Conservation (phyloP, 495 filamentous ascomycete species). For the Tuber borchii region DNA sequence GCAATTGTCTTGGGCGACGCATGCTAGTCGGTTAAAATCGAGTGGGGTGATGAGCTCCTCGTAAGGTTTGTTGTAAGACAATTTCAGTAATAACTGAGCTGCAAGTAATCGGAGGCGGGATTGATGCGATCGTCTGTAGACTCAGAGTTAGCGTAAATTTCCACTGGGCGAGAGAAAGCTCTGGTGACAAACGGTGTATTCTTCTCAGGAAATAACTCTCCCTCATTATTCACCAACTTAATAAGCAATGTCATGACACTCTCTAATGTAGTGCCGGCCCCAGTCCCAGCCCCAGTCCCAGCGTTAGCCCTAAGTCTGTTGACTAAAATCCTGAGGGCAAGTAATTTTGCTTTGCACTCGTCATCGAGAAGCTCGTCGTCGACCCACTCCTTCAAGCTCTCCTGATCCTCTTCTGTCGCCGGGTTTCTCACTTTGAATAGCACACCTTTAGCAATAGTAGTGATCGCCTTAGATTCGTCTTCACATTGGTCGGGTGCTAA, state of each 20-base stretch:
- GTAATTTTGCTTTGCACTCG: slow-evolving; percentile 74
- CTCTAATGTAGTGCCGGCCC: slow-evolving; percentile 11
- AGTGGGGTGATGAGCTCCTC: slow-evolving; percentile 65
- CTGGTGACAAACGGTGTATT: slow-evolving; percentile 53
- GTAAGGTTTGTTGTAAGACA: slow-evolving; percentile 65
- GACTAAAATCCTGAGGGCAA: slow-evolving; percentile 82
- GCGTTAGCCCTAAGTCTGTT: slow-evolving; percentile 69
- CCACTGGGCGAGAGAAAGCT: not conserved
- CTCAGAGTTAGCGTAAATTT: not conserved
- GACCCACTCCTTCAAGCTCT: slow-evolving; percentile 57
- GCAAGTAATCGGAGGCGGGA: slow-evolving; percentile 73
- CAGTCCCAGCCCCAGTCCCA: slow-evolving; percentile 38
- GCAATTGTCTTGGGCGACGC: slow-evolving; percentile 71
- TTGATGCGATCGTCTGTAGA: slow-evolving; percentile 53
- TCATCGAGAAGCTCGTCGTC: slow-evolving; percentile 63
- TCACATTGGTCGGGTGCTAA: slow-evolving; percentile 67
- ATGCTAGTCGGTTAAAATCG: slow-evolving; percentile 73
- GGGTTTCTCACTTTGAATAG: slow-evolving; percentile 61
- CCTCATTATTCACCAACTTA: slow-evolving; percentile 58
- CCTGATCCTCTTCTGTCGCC: slow-evolving; percentile 45
- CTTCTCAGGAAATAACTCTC: slow-evolving; percentile 68
- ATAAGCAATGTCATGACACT: slow-evolving; percentile 66
- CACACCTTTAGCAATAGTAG: slow-evolving; percentile 69
- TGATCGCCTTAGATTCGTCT: slow-evolving; percentile 65
- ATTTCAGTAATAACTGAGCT: slow-evolving; percentile 72